Conservation (phyloP, 345 rosid species). For the Nasturtium officinale region DNA sequence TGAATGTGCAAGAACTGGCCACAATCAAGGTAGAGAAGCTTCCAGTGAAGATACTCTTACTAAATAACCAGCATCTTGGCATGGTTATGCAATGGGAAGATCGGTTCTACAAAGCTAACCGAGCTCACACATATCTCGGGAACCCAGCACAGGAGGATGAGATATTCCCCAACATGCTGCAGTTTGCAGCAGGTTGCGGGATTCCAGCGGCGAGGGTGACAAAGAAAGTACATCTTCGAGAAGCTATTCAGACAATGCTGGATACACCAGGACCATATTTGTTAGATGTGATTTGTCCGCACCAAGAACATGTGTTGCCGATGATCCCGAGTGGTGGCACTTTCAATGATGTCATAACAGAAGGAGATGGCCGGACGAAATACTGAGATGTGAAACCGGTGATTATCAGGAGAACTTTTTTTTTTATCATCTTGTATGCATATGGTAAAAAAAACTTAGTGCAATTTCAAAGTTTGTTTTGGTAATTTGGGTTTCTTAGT, state of each 20-base stretch:
- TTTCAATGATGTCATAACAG: conserved; percentile 80
- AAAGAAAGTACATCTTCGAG: conserved; percentile 61
- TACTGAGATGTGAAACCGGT: conserved; percentile 41
- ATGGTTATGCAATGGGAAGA: conserved; percentile 99
- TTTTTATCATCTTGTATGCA: conserved; percentile 6
- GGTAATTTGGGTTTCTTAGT: conserved; percentile 22
- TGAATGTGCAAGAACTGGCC: conserved; percentile 95
- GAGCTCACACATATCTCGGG: conserved; percentile 90
- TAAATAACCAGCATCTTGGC: conserved; percentile 96
- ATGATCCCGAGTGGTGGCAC: conserved; percentile 98
- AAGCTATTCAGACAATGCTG: conserved; percentile 81
- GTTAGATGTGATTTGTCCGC: conserved; percentile 91
- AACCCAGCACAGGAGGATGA: conserved; percentile 71
- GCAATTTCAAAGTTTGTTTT: conserved; percentile 4
- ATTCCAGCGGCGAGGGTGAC: conserved; percentile 85
- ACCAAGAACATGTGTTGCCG: conserved; percentile 95
- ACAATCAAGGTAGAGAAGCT: conserved; percentile 84
- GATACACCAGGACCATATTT: conserved; percentile 91
- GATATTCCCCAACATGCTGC: conserved; percentile 82
- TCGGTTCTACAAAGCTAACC: conserved; percentile 85
- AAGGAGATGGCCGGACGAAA: conserved; percentile 83
- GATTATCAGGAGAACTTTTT: not conserved
- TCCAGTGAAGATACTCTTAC: conserved; percentile 73
- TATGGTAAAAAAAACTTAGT: conserved; percentile 26
- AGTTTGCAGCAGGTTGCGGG: conserved; percentile 85